These are phyloP conservation scores for Persicaria maculosa DNA, from an alignment of 148 eudicot genomes.

Conservation along the genomic window DNA sequence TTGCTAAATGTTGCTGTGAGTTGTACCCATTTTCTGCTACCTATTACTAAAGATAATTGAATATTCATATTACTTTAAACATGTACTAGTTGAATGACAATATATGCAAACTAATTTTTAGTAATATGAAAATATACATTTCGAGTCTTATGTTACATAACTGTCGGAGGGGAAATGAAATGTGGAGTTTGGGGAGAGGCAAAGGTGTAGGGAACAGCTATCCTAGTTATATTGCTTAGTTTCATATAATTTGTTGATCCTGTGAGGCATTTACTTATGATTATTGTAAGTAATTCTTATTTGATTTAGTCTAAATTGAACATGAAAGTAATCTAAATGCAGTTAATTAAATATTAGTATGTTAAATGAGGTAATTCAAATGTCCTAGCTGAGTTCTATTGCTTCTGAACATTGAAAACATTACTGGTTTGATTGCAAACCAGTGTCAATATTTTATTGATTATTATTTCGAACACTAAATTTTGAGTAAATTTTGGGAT, in stretches of 20 bases:
- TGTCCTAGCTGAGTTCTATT: neutral
- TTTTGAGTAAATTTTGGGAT: neutral
- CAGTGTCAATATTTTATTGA: neutral
- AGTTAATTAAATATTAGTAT: neutral
- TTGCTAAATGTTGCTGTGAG: conserved; percentile 90
- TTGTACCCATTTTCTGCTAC: neutral
- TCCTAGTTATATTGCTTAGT: neutral
- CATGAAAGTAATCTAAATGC: neutral
- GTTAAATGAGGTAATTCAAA: neutral
- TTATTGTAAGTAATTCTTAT: neutral
- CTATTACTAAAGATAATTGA: neutral
- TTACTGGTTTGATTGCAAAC: neutral
- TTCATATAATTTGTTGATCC: neutral
- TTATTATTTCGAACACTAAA: neutral
- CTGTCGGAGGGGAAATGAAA: neutral
- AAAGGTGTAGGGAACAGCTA: neutral
- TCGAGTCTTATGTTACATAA: neutral
- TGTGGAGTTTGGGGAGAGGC: neutral
- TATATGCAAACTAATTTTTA: neutral
- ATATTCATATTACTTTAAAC: neutral
- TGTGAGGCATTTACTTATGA: neutral
- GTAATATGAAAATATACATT: neutral
- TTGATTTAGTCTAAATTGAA: neutral
- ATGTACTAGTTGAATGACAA: neutral
- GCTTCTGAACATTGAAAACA: neutral